These are phyloP conservation scores for Daedaleopsis sinensis DNA, from an alignment of 768 basidiomycete species.

Conservation along the genomic window DNA sequence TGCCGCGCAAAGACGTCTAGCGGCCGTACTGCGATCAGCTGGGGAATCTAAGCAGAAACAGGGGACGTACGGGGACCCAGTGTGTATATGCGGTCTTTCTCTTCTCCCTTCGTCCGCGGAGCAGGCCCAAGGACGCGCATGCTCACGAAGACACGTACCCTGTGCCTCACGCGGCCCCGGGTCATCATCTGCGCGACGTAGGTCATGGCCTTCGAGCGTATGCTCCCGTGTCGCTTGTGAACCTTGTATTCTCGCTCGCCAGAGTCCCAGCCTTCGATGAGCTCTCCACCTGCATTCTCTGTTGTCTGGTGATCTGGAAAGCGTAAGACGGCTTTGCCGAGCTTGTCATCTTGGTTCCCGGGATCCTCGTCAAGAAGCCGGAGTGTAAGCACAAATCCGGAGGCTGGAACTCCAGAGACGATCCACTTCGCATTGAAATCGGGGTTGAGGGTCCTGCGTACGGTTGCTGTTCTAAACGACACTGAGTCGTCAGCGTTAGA, in stretches of 20 bases:
- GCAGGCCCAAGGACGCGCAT: constrained; percentile 37
- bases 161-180: constrained; percentile 30
- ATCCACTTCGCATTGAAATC: constrained; percentile 30
- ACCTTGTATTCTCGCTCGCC: constrained; percentile 36
- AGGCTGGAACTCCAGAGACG: constrained; percentile 28
- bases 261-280: constrained; percentile 30
- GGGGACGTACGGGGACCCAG: constrained; percentile 39
- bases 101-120: constrained; percentile 21
- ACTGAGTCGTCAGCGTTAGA: constrained; percentile 8
- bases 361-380: constrained; percentile 31
- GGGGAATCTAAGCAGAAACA: neutral
- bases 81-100: constrained; percentile 40
- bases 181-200: constrained; percentile 32
- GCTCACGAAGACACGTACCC: constrained; percentile 30
- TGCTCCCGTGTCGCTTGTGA: constrained; percentile 35
- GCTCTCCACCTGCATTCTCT: constrained; percentile 11
- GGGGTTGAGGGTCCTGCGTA: constrained; percentile 27
- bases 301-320: constrained; percentile 20
- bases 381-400: constrained; percentile 27
- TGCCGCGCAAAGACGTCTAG: constrained; percentile 38
- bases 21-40: neutral
- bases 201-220: constrained; percentile 30
- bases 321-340: constrained; percentile 27
- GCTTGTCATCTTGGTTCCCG: constrained; percentile 28
- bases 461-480: constrained; percentile 30